Evolutionary conservation across 768 basidiomycete genomes (phyloP).

Genomic region (Nidularia sp.): DNA sequence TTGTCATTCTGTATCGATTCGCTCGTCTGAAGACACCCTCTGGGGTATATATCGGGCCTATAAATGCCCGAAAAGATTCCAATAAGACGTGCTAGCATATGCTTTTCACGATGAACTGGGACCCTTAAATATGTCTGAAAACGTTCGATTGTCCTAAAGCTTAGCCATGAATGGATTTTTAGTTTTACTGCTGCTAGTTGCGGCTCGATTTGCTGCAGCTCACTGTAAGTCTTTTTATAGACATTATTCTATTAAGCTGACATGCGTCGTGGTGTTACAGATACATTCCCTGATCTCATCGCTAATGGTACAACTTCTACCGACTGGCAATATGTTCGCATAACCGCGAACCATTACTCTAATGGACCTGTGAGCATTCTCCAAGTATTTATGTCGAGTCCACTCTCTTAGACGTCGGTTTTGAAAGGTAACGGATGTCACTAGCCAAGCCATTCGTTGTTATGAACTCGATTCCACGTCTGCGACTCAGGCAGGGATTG

Average conservation of each 20-base stretch:
- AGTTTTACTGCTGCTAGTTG: neutral
- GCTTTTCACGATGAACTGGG: neutral
- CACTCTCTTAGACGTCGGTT: neutral
- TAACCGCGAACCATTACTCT: conserved; percentile 27
- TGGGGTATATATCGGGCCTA: neutral
- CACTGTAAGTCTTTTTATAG: neutral
- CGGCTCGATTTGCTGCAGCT: neutral
- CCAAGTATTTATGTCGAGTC: neutral
- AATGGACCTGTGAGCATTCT: conserved; percentile 20
- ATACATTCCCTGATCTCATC: neutral
- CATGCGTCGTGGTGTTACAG: neutral
- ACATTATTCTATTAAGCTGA: neutral
- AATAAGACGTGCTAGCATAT: neutral
- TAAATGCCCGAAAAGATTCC: neutral
- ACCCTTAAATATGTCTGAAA: neutral
- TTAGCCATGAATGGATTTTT: neutral
- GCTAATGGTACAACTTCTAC: neutral
- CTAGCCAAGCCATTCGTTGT: conserved; percentile 28
- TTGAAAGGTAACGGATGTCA: conserved; percentile 26
- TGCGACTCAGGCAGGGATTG: conserved; percentile 20
- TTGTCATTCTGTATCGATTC: no score
- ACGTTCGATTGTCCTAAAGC: neutral
- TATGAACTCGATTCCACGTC: conserved; percentile 25
- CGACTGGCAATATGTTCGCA: neutral
- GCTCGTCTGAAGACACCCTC: no score